These are phyloP conservation scores for Fusarium chlamydosporum DNA, from an alignment of 2,329 filamentous ascomycete species.

Conservation along the genomic window DNA sequence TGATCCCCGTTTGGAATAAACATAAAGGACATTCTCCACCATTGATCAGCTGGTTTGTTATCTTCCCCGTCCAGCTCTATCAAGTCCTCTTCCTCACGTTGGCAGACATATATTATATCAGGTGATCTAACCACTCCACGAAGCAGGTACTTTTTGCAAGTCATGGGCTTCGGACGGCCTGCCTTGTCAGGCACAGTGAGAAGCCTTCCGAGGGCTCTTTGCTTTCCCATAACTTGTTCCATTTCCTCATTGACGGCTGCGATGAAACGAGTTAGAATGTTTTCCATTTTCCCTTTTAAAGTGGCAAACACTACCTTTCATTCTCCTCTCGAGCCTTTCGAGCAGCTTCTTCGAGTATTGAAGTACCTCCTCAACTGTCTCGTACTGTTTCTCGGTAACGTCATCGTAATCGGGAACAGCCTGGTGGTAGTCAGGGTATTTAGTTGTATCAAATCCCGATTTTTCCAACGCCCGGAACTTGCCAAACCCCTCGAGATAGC, in stretches of 20 bases:
- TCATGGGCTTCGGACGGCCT: constrained; percentile 56
- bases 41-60: constrained; percentile 61
- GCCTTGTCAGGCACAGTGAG: constrained; percentile 58
- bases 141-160: constrained; percentile 63
- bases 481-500: constrained; percentile 56
- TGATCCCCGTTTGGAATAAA: constrained; percentile 58
- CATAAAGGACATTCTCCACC: constrained; percentile 68
- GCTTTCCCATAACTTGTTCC: constrained; percentile 54
- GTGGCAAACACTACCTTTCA: constrained; percentile 53
- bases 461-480: constrained; percentile 57
- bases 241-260: constrained; percentile 53
- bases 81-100: constrained; percentile 58
- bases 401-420: constrained; percentile 57
- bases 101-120: constrained; percentile 66
- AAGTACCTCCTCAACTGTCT: constrained; percentile 55
- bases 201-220: constrained; percentile 58
- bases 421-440: constrained; percentile 57
- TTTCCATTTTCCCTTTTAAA: too few species aligned
- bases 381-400: constrained; percentile 52
- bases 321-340: constrained; percentile 53
- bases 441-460: constrained; percentile 57
- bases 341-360: constrained; percentile 54
- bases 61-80: constrained; percentile 59
- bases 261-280: constrained; percentile 40
- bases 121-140: constrained; percentile 65